A percentile compares a stretch with the other conserved stretches of the same genome.
Conservation (phyloP, 192 early-diverging fungal genomes). For the Gaertneriomyces sp. region DNA sequence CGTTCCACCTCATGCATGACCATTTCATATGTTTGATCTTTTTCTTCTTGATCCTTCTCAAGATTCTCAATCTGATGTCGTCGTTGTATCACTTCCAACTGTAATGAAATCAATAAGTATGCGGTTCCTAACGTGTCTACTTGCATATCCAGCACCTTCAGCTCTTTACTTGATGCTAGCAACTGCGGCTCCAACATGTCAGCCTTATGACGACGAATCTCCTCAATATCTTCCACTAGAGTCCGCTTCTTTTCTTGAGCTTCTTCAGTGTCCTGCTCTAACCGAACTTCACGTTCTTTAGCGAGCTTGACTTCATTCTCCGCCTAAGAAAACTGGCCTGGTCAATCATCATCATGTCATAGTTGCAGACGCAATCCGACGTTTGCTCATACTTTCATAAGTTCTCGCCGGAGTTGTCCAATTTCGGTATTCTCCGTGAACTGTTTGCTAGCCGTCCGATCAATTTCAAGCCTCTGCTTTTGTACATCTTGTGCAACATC, state of each 20-base stretch:
- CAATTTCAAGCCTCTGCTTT: slow-evolving; percentile 54
- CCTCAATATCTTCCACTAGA: slow-evolving; percentile 55
- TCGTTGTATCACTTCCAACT: slow-evolving; percentile 58
- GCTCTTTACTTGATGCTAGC: slow-evolving; percentile 57
- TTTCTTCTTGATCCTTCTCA: slow-evolving; percentile 64
- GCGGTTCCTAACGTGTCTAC: neutral
- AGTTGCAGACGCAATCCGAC: neutral
- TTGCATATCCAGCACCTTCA: slow-evolving; percentile 41
- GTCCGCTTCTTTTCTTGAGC: slow-evolving; percentile 33
- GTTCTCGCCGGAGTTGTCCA: slow-evolving; percentile 59
- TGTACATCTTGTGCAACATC: slow-evolving; percentile 42
- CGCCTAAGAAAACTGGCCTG: slow-evolving; percentile 33
- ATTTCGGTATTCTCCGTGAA: slow-evolving; percentile 56
- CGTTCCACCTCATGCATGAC: slow-evolving; percentile 52
- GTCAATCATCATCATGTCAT: slow-evolving; percentile 5
- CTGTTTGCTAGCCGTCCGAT: slow-evolving; percentile 42
- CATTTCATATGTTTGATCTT: slow-evolving; percentile 52
- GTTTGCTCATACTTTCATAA: slow-evolving; percentile 44
- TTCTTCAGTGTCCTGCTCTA: slow-evolving; percentile 55
- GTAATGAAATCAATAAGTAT: slow-evolving; percentile 20
- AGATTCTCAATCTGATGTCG: slow-evolving; percentile 61
- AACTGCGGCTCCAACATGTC: slow-evolving; percentile 67
- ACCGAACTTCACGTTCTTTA: slow-evolving; percentile 45
- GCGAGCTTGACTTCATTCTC: slow-evolving; percentile 60
- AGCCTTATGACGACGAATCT: slow-evolving; percentile 58